Conservation (phyloP, 2,329 filamentous ascomycete genomes). For the Tympanopsis confertula region DNA sequence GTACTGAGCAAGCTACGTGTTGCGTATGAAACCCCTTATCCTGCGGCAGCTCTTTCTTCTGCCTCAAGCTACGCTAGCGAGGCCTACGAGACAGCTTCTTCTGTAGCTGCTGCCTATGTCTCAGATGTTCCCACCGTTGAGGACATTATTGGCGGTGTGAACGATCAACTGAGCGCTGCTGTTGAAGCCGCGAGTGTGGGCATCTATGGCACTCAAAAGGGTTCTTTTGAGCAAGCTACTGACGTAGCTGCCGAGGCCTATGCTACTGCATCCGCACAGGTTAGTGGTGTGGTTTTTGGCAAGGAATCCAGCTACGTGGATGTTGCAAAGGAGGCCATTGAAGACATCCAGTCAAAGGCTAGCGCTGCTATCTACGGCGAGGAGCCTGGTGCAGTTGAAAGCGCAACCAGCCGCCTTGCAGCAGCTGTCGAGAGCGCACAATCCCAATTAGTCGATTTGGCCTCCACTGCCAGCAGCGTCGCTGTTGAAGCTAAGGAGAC, state of each 20-base stretch:
- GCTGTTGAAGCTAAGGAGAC: constrained; percentile 14
- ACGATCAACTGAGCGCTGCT: background rate
- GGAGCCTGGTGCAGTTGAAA: constrained; percentile 19
- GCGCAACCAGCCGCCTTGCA: constrained; percentile 15
- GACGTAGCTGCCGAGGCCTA: background rate
- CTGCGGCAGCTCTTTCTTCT: background rate
- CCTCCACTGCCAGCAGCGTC: constrained; percentile 14
- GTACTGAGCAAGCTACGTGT: constrained; percentile 23
- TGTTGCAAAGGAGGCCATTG: background rate
- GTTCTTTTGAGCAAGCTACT: background rate
- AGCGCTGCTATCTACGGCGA: background rate
- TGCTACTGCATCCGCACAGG: background rate
- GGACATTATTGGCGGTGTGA: background rate
- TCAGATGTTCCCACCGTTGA: background rate
- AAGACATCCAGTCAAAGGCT: background rate
- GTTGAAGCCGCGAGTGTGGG: background rate
- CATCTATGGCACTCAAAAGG: background rate
- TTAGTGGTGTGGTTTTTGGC: background rate
- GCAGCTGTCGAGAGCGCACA: constrained; percentile 21
- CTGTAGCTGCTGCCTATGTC: background rate
- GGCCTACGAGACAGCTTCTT: background rate
- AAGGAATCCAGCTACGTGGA: background rate
- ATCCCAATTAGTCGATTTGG: constrained; percentile 16
- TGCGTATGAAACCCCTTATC: background rate
- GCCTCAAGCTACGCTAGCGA: background rate